Percentiles rank a stretch among this genome's conserved stretches.
Evolutionary conservation across 768 basidiomycete species (phyloP).

Genomic region (Cyathus striatus): DNA sequence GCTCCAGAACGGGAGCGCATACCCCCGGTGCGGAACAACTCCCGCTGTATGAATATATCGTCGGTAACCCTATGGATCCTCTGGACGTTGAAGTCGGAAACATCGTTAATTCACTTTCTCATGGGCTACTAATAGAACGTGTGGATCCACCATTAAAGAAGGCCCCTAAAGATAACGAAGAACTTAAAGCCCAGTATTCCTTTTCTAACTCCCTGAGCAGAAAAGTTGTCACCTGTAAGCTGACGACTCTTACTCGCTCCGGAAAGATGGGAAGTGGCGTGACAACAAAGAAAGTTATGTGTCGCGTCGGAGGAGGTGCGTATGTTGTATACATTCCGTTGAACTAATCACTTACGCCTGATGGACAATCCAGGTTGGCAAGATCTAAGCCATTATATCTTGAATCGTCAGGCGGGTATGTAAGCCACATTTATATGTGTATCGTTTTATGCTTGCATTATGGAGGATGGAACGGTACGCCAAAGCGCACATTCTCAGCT

Average conservation of each 20-base stretch:
- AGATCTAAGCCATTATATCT: constrained; percentile 69
- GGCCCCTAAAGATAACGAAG: constrained; percentile 67
- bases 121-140: constrained; percentile 74
- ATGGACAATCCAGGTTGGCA: constrained; percentile 59
- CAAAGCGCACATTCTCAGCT: not conserved
- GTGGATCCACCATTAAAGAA: constrained; percentile 71
- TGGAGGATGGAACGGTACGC: not conserved
- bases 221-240: constrained; percentile 73
- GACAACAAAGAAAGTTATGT: constrained; percentile 84
- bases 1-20: constrained; percentile 59
- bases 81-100: constrained; percentile 76
- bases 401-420: constrained; percentile 72
- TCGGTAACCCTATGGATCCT: constrained; percentile 67
- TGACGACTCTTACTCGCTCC: constrained; percentile 72
- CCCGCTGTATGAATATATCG: constrained; percentile 59
- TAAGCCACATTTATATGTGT: constrained; percentile 16
- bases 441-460: constrained; percentile 1
- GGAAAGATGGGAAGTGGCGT: constrained; percentile 42
- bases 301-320: constrained; percentile 82
- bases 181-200: constrained; percentile 80
- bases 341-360: not conserved
- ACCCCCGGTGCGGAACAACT: constrained; percentile 53
- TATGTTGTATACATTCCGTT: constrained; percentile 9
- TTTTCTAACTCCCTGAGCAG: constrained; percentile 68
- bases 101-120: constrained; percentile 70